A percentile compares a stretch with the other conserved stretches of the same genome.
Evolutionary conservation across 345 rosid genomes (phyloP).

Genomic region (Gossypium longicalyx): DNA sequence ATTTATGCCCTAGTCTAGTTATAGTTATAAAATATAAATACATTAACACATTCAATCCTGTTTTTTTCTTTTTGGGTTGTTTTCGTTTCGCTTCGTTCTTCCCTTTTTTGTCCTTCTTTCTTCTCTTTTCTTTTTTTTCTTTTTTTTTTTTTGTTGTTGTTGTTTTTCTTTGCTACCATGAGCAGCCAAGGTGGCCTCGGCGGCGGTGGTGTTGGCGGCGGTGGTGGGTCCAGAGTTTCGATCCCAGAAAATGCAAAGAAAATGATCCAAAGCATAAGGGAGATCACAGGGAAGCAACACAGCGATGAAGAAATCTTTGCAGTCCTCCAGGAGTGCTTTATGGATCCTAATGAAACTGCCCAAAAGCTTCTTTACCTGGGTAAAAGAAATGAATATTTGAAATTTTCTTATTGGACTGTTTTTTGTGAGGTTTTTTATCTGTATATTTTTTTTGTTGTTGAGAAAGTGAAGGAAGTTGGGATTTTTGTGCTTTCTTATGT

Average conservation of each 20-base stretch:
- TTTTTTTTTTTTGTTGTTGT: not conserved
- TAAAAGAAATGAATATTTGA: constrained; percentile 11
- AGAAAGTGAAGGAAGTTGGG: not conserved
- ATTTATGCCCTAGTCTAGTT: not conserved
- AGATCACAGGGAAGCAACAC: constrained; percentile 71
- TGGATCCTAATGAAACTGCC: constrained; percentile 85
- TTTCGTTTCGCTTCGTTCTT: not conserved
- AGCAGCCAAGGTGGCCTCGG: constrained; percentile 44
- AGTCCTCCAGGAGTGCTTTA: constrained; percentile 57
- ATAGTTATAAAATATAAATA: not conserved
- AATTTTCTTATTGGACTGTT: constrained; percentile 6
- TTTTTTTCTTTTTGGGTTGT: too few species aligned
- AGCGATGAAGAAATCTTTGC: constrained; percentile 76
- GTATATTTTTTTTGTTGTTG: constrained; percentile 7
- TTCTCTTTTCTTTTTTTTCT: not conserved
- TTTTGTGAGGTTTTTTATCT: constrained; percentile 10
- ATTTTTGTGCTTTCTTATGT: constrained; percentile 3
- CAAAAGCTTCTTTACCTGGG: constrained; percentile 77
- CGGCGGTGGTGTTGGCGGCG: constrained; percentile 36
- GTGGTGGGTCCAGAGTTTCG: constrained; percentile 45
- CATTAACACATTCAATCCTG: not conserved
- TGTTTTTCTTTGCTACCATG: constrained; percentile 26
- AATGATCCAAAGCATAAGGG: constrained; percentile 66
- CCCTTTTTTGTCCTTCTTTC: not conserved
- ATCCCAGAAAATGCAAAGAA: constrained; percentile 48